A percentile compares a stretch with the other conserved stretches of the same genome.
Evolutionary conservation across 768 basidiomycete genomes (phyloP).

Genomic region (Xerocomus spinulosus): DNA sequence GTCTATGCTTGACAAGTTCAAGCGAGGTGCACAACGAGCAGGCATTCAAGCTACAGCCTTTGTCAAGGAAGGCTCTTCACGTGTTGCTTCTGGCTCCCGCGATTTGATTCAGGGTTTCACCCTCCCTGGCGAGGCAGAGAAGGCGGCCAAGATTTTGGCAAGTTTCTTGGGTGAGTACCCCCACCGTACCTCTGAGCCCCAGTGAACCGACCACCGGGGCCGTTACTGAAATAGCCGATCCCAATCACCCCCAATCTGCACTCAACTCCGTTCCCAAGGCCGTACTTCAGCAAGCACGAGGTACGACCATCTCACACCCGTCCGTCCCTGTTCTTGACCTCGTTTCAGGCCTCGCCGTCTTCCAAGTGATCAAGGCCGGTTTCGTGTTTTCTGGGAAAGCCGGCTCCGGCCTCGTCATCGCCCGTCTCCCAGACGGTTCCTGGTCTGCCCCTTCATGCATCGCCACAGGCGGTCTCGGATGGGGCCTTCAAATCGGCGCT

Average conservation of each 20-base stretch:
- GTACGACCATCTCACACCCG: conserved; percentile 36
- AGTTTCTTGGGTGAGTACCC: conserved; percentile 74
- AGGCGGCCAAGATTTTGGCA: conserved; percentile 86
- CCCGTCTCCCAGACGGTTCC: conserved; percentile 88
- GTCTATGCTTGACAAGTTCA: conserved; percentile 79
- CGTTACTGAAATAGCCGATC: conserved; percentile 69
- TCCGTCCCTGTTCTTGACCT: neutral
- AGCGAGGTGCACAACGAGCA: conserved; percentile 74
- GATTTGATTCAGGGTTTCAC: conserved; percentile 83
- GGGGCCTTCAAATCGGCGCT: conserved; percentile 94
- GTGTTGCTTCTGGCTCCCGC: conserved; percentile 68
- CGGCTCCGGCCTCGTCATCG: conserved; percentile 89
- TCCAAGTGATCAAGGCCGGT: conserved; percentile 90
- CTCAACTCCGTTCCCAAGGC: conserved; percentile 93
- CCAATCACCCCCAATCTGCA: conserved; percentile 80
- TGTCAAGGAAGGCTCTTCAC: conserved; percentile 58
- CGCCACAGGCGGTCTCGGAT: conserved; percentile 90
- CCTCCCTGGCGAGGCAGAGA: conserved; percentile 89
- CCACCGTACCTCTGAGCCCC: neutral
- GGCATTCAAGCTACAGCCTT: conserved; percentile 77
- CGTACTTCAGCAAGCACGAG: conserved; percentile 84
- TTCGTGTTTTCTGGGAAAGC: conserved; percentile 95
- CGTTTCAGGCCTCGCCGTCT: conserved; percentile 78
- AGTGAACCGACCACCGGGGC: neutral
- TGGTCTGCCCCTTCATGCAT: conserved; percentile 98